Conservation (phyloP, 2,329 filamentous ascomycete genomes). For the Lomentospora prolificans region DNA sequence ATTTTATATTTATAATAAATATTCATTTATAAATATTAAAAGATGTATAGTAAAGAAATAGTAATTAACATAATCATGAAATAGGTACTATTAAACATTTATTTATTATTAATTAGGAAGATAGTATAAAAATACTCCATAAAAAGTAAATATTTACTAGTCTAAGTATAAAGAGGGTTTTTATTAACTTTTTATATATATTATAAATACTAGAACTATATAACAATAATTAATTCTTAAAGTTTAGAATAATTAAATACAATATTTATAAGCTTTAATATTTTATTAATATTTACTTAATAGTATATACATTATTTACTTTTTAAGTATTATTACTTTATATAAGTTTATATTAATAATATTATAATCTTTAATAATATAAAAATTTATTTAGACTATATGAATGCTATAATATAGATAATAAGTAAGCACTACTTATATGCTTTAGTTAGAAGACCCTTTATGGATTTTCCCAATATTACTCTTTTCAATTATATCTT, state of each 20-base stretch:
- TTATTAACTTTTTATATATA: background rate
- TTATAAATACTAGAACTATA: background rate
- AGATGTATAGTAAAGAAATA: background rate
- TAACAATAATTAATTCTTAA: background rate
- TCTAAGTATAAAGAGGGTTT: background rate
- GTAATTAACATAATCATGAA: background rate
- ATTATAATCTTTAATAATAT: no score
- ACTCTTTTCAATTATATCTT: background rate
- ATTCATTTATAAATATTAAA: background rate
- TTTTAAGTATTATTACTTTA: no score
- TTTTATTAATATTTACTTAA: conserved; percentile 8
- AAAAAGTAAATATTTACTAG: background rate
- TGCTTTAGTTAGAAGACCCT: background rate
- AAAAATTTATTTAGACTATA: background rate
- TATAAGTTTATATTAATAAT: no score
- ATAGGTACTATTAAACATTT: background rate
- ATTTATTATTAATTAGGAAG: background rate
- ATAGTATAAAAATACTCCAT: background rate
- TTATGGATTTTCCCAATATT: background rate
- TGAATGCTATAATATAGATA: background rate
- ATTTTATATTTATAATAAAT: background rate
- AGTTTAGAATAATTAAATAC: background rate
- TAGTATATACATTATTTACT: conserved; percentile 9
- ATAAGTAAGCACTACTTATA: background rate
- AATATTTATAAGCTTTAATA: conserved; percentile 6